These are phyloP conservation scores for Phytophthora rubi DNA, from an alignment of 352 stramenopile species.

Conservation along the genomic window DNA sequence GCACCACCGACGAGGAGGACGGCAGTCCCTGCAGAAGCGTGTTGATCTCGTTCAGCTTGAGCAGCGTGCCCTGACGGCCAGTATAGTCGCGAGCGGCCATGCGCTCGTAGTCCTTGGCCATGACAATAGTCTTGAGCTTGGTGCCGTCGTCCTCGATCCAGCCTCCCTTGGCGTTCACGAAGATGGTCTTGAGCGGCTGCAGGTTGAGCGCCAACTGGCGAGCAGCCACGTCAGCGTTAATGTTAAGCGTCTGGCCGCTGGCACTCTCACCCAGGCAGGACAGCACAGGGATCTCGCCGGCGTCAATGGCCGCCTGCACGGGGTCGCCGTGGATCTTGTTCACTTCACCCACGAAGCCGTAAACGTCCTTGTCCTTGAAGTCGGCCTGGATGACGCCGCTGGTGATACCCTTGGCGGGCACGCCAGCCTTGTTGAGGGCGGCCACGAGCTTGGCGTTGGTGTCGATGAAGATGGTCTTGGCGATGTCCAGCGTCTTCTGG, in stretches of 20 bases:
- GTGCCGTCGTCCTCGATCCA: constrained; percentile 89
- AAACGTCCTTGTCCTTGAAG: constrained; percentile 84
- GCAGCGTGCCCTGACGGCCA: constrained; percentile 88
- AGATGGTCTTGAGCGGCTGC: constrained; percentile 90
- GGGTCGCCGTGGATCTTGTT: constrained; percentile 73
- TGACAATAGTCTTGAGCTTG: constrained; percentile 85
- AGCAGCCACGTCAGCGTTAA: constrained; percentile 89
- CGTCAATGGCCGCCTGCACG: constrained; percentile 71
- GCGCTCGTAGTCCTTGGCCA: constrained; percentile 77
- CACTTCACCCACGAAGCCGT: constrained; percentile 88
- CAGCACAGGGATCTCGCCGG: constrained; percentile 83
- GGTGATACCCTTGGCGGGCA: constrained; percentile 80
- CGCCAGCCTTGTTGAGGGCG: constrained; percentile 69
- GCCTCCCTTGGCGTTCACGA: constrained; percentile 89
- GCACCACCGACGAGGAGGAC: constrained; percentile 79
- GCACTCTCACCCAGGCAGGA: constrained; percentile 83
- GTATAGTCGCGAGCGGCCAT: constrained; percentile 88
- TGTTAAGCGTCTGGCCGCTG: constrained; percentile 86
- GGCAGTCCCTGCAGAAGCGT: constrained; percentile 78
- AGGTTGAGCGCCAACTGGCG: constrained; percentile 81
- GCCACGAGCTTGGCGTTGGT: constrained; percentile 87
- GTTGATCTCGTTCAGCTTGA: constrained; percentile 93
- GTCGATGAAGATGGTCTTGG: constrained; percentile 84
- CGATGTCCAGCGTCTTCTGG: constrained; percentile 86
- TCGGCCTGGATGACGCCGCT: constrained; percentile 86